These are phyloP conservation scores for Apiosordaria backusii DNA, from an alignment of 495 filamentous ascomycete species.

Conservation along the genomic window DNA sequence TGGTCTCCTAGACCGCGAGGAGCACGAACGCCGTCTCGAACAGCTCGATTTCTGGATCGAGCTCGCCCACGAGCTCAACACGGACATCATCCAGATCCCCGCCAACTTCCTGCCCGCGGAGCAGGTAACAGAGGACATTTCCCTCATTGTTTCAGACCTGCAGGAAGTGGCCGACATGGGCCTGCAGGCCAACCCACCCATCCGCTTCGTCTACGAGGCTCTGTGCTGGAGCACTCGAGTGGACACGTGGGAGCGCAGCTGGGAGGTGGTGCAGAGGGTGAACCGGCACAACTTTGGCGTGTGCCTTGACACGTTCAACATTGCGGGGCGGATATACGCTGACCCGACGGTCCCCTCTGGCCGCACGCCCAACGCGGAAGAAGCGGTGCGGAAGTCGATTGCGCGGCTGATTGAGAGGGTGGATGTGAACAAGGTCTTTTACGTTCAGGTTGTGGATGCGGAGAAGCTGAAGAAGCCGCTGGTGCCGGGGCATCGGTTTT, in stretches of 20 bases:
- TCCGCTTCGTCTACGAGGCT: slow-evolving; percentile 74
- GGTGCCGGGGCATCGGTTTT: slow-evolving; percentile 59
- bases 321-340: slow-evolving; percentile 69
- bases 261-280: slow-evolving; percentile 63
- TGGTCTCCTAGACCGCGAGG: slow-evolving; percentile 61
- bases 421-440: slow-evolving; percentile 69
- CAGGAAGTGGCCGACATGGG: slow-evolving; percentile 64
- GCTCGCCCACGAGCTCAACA: slow-evolving; percentile 59
- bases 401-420: slow-evolving; percentile 52
- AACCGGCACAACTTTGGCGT: slow-evolving; percentile 71
- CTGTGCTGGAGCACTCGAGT: slow-evolving; percentile 71
- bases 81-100: slow-evolving; percentile 71
- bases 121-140: slow-evolving; percentile 54
- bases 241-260: slow-evolving; percentile 68
- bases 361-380: slow-evolving; percentile 54
- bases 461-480: slow-evolving; percentile 60
- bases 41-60: slow-evolving; percentile 68
- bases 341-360: slow-evolving; percentile 59
- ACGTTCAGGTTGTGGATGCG: slow-evolving; percentile 76
- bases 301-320: slow-evolving; percentile 80
- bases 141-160: slow-evolving; percentile 62
- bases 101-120: slow-evolving; percentile 62
- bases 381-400: slow-evolving; percentile 55
- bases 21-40: slow-evolving; percentile 55
- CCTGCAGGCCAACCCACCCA: slow-evolving; percentile 44